Evolutionary conservation across 2,329 filamentous ascomycete genomes (phyloP).

Genomic region (Phialocephala subalpina): DNA sequence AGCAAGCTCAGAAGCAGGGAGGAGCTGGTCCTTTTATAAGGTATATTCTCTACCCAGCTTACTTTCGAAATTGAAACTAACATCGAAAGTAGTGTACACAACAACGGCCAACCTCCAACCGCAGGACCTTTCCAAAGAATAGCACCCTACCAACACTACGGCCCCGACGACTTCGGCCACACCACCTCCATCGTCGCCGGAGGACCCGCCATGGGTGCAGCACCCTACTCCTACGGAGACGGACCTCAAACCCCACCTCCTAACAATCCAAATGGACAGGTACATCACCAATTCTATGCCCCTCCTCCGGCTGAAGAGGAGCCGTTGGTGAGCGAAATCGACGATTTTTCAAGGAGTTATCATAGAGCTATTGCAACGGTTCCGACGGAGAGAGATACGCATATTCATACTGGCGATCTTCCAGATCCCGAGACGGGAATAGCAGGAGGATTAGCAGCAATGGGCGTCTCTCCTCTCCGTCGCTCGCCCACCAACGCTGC

Average conservation of each 20-base stretch:
- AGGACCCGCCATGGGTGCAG: not conserved
- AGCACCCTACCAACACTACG: constrained; percentile 2
- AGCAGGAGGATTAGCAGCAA: not conserved
- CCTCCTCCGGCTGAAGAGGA: not conserved
- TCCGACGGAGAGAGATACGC: constrained; percentile 1
- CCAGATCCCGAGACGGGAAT: not conserved
- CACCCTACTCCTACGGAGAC: constrained; percentile 3
- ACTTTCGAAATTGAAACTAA: not conserved
- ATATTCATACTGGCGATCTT: constrained; percentile 5
- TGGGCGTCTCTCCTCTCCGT: not conserved
- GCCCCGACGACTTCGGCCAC: not conserved
- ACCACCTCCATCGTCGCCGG: not conserved
- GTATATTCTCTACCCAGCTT: not conserved
- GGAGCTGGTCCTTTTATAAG: constrained; percentile 24
- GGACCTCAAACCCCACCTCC: not conserved
- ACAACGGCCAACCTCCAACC: not conserved
- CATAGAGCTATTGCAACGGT: not conserved
- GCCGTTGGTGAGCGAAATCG: constrained; percentile 4
- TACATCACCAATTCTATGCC: constrained; percentile 7
- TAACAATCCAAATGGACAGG: not conserved
- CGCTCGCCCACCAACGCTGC: not conserved
- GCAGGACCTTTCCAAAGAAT: constrained; percentile 10
- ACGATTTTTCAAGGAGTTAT: not conserved
- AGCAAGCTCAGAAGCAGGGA: constrained; percentile 20
- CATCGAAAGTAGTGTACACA: not conserved